phyloP scores from a whole-genome alignment of 225 moss, liverwort and hornwort species.

The Anthoceros angustus region DNA sequence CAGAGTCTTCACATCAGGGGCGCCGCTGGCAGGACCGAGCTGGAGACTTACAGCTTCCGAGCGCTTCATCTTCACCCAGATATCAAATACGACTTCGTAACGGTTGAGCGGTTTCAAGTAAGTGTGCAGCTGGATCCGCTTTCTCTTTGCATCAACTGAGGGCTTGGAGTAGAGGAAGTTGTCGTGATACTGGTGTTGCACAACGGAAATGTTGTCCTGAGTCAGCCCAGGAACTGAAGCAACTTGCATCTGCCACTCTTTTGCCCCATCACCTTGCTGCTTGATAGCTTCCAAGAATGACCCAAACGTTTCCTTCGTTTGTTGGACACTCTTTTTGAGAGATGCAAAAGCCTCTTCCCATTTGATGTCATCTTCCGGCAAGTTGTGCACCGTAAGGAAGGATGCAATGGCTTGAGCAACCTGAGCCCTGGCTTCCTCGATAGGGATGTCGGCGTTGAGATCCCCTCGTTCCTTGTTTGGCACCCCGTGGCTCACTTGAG shows the following conservation, averaged over 20 bases:
- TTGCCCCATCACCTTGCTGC: conserved; percentile 21
- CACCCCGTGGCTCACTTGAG: conserved; percentile 27
- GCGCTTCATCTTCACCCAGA: conserved; percentile 55
- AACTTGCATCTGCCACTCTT: conserved; percentile 24
- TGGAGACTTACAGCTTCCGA: conserved; percentile 17
- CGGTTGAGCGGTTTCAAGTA: background rate
- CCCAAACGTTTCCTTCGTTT: conserved; percentile 21
- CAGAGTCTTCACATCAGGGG: conserved; percentile 2
- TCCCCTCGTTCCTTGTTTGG: conserved; percentile 23
- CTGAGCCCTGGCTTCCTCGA: conserved; percentile 16
- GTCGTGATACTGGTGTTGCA: conserved; percentile 28
- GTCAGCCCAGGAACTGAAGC: conserved; percentile 19
- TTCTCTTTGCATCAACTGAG: conserved; percentile 16
- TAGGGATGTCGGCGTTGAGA: conserved; percentile 14
- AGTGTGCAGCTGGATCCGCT: background rate
- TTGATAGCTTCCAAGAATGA: conserved; percentile 27
- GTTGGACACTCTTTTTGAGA: conserved; percentile 22
- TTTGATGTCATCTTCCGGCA: background rate
- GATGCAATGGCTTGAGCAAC: conserved; percentile 25
- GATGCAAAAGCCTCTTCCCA: conserved; percentile 13
- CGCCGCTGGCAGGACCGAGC: background rate
- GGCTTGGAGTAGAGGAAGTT: conserved; percentile 53
- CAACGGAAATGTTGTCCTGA: conserved; percentile 13
- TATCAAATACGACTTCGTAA: conserved; percentile 7
- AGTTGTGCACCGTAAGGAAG: conserved; percentile 32